These are phyloP conservation scores for Fusarium sacchari DNA, from an alignment of 2,329 filamentous ascomycete genomes.

Conservation along the genomic window DNA sequence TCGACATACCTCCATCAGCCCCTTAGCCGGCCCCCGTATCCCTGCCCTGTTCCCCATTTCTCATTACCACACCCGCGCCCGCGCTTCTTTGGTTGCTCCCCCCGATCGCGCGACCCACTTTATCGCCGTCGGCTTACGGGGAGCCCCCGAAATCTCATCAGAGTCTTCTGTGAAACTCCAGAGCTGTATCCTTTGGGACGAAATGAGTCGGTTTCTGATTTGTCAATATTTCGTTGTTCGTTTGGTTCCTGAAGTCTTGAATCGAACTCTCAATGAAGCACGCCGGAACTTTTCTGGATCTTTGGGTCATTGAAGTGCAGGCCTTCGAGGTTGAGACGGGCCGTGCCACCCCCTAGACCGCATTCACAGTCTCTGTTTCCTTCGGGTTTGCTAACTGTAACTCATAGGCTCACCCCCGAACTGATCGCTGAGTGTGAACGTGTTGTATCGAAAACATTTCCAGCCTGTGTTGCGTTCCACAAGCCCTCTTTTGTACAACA, in stretches of 20 bases:
- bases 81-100: constrained; percentile 22
- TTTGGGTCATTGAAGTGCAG: neutral
- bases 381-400: constrained; percentile 39
- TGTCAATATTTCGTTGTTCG: neutral
- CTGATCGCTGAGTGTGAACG: constrained; percentile 68
- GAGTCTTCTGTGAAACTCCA: constrained; percentile 1
- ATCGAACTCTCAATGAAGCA: neutral
- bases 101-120: constrained; percentile 36
- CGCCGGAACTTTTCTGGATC: neutral
- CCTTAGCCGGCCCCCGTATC: constrained; percentile 21
- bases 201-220: neutral
- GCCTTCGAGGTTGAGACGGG: constrained; percentile 26
- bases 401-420: constrained; percentile 62
- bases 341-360: constrained; percentile 36
- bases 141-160: constrained; percentile 26
- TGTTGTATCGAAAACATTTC: constrained; percentile 69
- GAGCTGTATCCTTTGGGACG: neutral
- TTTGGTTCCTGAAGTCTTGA: neutral
- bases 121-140: constrained; percentile 41
- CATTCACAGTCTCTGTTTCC: constrained; percentile 14
- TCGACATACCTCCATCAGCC: constrained; percentile 26
- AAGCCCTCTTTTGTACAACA: constrained; percentile 71
- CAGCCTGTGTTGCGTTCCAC: constrained; percentile 70
- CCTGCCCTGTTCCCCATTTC: constrained; percentile 31
- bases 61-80: constrained; percentile 31